phyloP scores from a whole-genome alignment of 2,329 filamentous ascomycete species.

The Colletotrichum phormii region DNA sequence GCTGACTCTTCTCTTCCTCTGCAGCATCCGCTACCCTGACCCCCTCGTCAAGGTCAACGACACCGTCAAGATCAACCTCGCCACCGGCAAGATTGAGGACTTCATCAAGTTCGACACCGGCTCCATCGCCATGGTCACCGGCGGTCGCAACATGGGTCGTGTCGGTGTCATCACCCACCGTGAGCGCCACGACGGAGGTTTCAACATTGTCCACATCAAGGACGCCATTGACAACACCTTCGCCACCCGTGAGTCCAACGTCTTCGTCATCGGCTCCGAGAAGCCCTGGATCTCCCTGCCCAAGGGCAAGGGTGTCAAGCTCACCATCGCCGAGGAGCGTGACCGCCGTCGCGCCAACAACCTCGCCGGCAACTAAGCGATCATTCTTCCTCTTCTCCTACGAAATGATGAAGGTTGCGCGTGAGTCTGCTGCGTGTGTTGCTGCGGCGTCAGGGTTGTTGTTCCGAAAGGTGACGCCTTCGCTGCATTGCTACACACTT shows the following conservation, averaged over 20 bases:
- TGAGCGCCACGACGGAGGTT: constrained; percentile 99
- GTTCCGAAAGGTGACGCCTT: not conserved
- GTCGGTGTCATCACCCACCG: constrained; percentile 99
- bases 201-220: constrained; percentile 99
- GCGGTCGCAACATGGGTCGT: constrained; percentile 99
- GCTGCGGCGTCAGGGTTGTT: too few species aligned
- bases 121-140: constrained; percentile 97
- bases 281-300: constrained; percentile 99
- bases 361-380: constrained; percentile 62
- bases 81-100: constrained; percentile 97
- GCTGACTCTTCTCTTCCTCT: constrained; percentile 50
- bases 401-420: constrained; percentile 23
- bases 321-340: constrained; percentile 98
- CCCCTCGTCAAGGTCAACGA: constrained; percentile 99
- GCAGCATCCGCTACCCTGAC: constrained; percentile 99
- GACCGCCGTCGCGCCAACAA: constrained; percentile 87
- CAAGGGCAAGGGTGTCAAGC: constrained; percentile 99
- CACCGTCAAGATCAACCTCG: constrained; percentile 98
- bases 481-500: not conserved
- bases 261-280: constrained; percentile 98
- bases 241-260: constrained; percentile 99
- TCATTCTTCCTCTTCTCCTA: constrained; percentile 15
- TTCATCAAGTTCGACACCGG: constrained; percentile 99
- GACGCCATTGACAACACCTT: constrained; percentile 99
- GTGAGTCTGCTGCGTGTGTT: constrained; percentile 26